Evolutionary conservation across 805 yeast species (phyloP).

Genomic region (Yamadazyma phyllophila): DNA sequence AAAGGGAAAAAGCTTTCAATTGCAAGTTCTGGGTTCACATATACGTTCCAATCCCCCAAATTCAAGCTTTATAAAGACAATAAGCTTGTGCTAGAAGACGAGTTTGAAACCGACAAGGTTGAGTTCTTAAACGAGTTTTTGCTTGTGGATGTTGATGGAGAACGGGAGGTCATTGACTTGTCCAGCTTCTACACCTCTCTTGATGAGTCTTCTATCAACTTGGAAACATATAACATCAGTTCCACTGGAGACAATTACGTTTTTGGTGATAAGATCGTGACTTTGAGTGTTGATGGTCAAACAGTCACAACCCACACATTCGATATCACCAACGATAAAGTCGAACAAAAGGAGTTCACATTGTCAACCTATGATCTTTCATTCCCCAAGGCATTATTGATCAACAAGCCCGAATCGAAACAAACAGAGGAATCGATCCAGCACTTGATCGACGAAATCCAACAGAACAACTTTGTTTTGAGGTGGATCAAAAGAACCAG

Average conservation of each 20-base stretch:
- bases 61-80: conserved; percentile 9
- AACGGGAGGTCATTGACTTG: conserved; percentile 12
- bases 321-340: conserved; percentile 5
- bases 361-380: conserved; percentile 5
- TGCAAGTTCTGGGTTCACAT: conserved; percentile 8
- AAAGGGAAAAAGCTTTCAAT: conserved; percentile 3
- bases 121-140: conserved; percentile 5
- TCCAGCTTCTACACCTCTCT: conserved; percentile 8
- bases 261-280: conserved; percentile 7
- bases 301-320: background rate
- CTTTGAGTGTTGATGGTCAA: conserved; percentile 4
- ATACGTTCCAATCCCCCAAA: conserved; percentile 3
- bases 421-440: conserved; percentile 27
- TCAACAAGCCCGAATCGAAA: conserved; percentile 31
- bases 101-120: conserved; percentile 5
- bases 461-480: conserved; percentile 18
- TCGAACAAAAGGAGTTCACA: background rate
- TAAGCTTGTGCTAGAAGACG: conserved; percentile 10
- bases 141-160: conserved; percentile 8
- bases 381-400: conserved; percentile 12
- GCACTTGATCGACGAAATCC: conserved; percentile 29
- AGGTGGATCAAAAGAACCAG: conserved; percentile 29
- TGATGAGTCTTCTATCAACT: conserved; percentile 12
- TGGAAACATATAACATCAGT: conserved; percentile 8
- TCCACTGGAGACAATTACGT: conserved; percentile 8